Evolutionary conservation across 257 asterid genomes (phyloP).

Genomic region (Petunia secreta): DNA sequence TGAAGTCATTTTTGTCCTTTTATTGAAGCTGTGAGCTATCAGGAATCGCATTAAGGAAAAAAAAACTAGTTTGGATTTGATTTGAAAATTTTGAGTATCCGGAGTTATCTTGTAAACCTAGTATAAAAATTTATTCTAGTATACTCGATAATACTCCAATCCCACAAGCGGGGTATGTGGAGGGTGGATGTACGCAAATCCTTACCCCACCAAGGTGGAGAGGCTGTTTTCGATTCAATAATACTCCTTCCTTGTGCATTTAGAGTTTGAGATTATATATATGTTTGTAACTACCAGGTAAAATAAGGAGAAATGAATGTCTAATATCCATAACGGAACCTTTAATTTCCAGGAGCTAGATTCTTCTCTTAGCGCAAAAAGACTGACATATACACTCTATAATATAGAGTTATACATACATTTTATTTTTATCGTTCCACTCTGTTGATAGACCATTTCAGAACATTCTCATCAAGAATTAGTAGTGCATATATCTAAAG

Average conservation of each 20-base stretch:
- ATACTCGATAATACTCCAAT: neutral
- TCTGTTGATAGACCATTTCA: neutral
- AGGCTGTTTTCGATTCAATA: neutral
- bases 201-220: too few species aligned
- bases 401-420: neutral
- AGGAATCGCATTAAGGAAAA: too few species aligned
- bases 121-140: neutral
- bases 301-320: neutral
- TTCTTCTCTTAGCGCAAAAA: neutral
- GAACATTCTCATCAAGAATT: slow-evolving; percentile 17
- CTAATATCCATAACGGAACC: neutral
- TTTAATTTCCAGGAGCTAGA: neutral
- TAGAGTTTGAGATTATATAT: neutral
- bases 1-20: neutral
- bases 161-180: too few species aligned
- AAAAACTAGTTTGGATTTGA: neutral
- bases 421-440: neutral
- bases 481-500: slow-evolving; percentile 20
- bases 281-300: neutral
- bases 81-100: neutral
- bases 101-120: neutral
- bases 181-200: too few species aligned
- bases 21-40: too few species aligned
- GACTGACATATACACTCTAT: neutral
- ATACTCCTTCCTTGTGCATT: neutral